Base-by-base conservation (phyloP, 768 basidiomycete species). In the Suillus hirtellus region DNA sequence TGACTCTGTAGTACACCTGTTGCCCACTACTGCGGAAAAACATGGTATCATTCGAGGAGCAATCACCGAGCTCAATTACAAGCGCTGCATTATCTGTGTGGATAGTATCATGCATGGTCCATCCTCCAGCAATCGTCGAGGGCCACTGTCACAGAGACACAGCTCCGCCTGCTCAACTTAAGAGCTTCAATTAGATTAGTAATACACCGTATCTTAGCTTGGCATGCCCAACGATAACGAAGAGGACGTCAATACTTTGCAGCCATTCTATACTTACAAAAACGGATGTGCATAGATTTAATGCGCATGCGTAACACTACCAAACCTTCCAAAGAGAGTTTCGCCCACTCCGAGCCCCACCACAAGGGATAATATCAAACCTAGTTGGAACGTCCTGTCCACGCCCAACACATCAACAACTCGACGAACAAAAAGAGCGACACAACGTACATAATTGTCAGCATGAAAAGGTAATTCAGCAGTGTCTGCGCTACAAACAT, bases 401-500 rank as follows among this genome's bases (percentile, higher is more conserved):
- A 12, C 17, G n/a, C 43, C 67, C 54, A 65, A 14, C 14, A 24
- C 17, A 60, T 59, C 7, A 58, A 59, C 60, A 42, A 17, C 46
- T 43, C 27, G 43, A n/a, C 46, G 38, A 60, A 58, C 14, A 11
- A 34, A 46, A 4, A 60, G 62, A 64, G 19, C 66, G 14, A 31
- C 31, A 31, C 31, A 6, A 34, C 8, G 11, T 65, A 90, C 89
- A 93, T 93, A 62, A 89, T 79, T 1, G 80, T 80, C 61, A 93
- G 75, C 94, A 95, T 95, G 70, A 94, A 82, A 14, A 86, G 73
- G 66, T 89, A 86, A 8, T 76, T 76, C 43, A 96, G 65, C 15
- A 81, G 76, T 1, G 80, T 68, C 60, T 92, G 88, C 4, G 79
- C 76, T 10, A 80, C 78, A 62, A 86, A 84, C 43, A 93, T 60